Conservation (phyloP, 768 basidiomycete species). For the Boletus sp. region DNA sequence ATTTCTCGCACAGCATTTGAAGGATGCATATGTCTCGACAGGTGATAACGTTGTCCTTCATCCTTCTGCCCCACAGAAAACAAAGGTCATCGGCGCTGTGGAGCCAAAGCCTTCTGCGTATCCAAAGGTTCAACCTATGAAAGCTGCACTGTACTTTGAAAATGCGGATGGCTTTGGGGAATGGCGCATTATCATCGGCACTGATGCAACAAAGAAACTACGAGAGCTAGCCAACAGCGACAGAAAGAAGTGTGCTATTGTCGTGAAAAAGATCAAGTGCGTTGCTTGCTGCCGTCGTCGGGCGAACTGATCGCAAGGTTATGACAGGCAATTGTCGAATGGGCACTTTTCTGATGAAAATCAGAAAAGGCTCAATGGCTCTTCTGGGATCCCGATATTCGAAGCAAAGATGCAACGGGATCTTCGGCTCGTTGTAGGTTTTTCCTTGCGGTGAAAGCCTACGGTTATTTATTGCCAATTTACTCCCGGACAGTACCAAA, state of each 20-base stretch:
- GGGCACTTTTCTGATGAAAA: slow-evolving; percentile 70
- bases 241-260: slow-evolving; percentile 45
- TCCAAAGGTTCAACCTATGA: slow-evolving; percentile 54
- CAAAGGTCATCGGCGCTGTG: background rate
- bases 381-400: slow-evolving; percentile 53
- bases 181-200: slow-evolving; percentile 59
- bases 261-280: slow-evolving; percentile 68
- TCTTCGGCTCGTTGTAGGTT: slow-evolving; percentile 46
- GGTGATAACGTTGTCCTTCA: background rate
- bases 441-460: background rate
- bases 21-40: slow-evolving; percentile 7
- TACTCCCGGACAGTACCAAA: slow-evolving; percentile 40
- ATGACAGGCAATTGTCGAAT: slow-evolving; percentile 58
- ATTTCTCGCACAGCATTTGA: slow-evolving; percentile 7
- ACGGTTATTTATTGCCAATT: slow-evolving; percentile 2
- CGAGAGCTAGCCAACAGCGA: slow-evolving; percentile 46
- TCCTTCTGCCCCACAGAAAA: background rate
- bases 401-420: slow-evolving; percentile 66
- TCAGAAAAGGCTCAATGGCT: slow-evolving; percentile 53
- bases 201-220: slow-evolving; percentile 46
- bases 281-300: slow-evolving; percentile 7
- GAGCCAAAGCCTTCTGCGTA: slow-evolving; percentile 30
- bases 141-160: slow-evolving; percentile 58
- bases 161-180: slow-evolving; percentile 58
- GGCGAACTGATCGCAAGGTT: background rate